Percentiles rank a stretch among this genome's conserved stretches.
Evolutionary conservation across 2,329 filamentous ascomycete species (phyloP).

Genomic region (Penicillium expansum): DNA sequence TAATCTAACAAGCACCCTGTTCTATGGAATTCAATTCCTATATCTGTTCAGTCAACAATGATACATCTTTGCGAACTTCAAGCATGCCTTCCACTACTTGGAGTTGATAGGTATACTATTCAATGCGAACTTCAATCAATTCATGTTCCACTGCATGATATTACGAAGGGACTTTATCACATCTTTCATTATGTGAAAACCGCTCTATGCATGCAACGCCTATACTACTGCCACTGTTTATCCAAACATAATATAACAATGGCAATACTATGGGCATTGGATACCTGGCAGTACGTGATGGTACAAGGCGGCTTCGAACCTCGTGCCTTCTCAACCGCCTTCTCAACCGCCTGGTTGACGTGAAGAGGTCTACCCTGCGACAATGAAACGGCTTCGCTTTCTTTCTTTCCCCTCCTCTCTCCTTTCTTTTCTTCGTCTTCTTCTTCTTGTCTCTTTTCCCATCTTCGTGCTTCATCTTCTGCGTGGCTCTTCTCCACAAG

Average conservation of each 20-base stretch:
- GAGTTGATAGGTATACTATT: neutral
- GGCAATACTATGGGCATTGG: neutral
- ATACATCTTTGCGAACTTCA: neutral
- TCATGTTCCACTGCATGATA: neutral
- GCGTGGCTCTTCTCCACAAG: neutral
- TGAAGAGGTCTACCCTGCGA: neutral
- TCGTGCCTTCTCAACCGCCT: neutral
- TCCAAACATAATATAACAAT: neutral
- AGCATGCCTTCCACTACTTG: neutral
- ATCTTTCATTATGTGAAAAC: neutral
- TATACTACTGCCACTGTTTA: neutral
- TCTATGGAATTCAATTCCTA: neutral
- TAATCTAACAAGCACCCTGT: neutral
- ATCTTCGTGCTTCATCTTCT: neutral
- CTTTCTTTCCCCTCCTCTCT: neutral
- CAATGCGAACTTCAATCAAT: neutral
- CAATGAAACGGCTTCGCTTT: neutral
- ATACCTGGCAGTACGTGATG: neutral
- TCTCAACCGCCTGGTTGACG: neutral
- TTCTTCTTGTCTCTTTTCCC: neutral
- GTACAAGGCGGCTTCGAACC: neutral
- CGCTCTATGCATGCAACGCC: neutral
- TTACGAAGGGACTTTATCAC: neutral
- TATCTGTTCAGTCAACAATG: neutral
- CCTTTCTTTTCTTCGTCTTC: neutral